These are phyloP conservation scores for Dioscorea zingiberensis DNA, from an alignment of 106 monocot genomes.

Conservation along the genomic window DNA sequence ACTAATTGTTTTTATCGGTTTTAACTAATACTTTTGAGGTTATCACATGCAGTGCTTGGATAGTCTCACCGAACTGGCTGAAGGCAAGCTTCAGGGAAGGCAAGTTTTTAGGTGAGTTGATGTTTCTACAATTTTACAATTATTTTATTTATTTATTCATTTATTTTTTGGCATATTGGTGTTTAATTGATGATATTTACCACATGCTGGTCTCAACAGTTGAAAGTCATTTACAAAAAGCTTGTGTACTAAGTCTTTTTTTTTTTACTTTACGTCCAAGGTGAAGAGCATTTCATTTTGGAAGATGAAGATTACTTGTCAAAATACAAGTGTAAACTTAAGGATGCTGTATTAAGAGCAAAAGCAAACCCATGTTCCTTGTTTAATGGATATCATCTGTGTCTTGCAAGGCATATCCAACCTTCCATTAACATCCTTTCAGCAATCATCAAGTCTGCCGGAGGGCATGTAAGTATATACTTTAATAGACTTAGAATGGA, in stretches of 20 bases:
- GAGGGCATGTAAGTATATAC: slow-evolving; percentile 56
- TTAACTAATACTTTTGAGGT: not conserved
- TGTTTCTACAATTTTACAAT: not conserved
- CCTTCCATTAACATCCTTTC: slow-evolving; percentile 50
- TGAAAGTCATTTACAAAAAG: not conserved
- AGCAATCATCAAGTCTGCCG: slow-evolving; percentile 48
- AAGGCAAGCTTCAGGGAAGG: slow-evolving; percentile 61
- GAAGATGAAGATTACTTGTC: slow-evolving; percentile 54
- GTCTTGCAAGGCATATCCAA: slow-evolving; percentile 60
- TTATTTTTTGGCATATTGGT: too few relatives aligned
- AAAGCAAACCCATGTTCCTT: slow-evolving; percentile 46
- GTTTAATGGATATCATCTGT: slow-evolving; percentile 55
- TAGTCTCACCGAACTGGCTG: slow-evolving; percentile 71
- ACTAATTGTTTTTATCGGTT: too few relatives aligned
- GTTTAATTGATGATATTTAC: not conserved
- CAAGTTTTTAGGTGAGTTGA: slow-evolving; percentile 51
- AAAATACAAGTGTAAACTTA: slow-evolving; percentile 56
- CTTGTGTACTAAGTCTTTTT: not conserved
- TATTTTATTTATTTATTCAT: too few relatives aligned
- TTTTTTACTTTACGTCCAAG: too few relatives aligned
- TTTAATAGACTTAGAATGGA: too few relatives aligned
- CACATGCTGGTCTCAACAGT: not conserved
- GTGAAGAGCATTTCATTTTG: slow-evolving; percentile 47
- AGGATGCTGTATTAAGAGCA: slow-evolving; percentile 56
- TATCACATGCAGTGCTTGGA: slow-evolving; percentile 53